These are phyloP conservation scores for Trichoderma afroharzianum DNA, from an alignment of 2,329 filamentous ascomycete species.

Conservation along the genomic window DNA sequence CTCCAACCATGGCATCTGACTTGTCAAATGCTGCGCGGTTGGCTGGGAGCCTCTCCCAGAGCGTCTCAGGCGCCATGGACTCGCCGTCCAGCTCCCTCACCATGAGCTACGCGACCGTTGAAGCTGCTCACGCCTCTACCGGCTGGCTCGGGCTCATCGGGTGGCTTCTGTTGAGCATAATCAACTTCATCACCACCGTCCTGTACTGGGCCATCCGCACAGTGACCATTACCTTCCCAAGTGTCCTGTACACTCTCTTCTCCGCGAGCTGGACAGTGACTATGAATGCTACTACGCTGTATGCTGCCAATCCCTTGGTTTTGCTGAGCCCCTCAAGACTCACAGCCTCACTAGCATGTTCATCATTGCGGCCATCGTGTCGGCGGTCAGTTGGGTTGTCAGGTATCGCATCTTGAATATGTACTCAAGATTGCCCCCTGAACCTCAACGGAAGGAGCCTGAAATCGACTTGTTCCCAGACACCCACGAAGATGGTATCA, in stretches of 20 bases:
- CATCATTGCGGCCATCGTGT: conserved; percentile 71
- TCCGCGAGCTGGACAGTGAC: conserved; percentile 94
- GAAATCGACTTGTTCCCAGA: conserved; percentile 95
- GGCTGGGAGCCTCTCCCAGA: conserved; percentile 33
- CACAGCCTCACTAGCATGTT: conserved; percentile 55
- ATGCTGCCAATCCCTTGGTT: conserved; percentile 33
- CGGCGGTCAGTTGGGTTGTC: conserved; percentile 89
- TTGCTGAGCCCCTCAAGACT: conserved; percentile 17
- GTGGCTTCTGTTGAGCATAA: conserved; percentile 49
- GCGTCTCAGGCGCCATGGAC: conserved; percentile 31
- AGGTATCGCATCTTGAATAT: conserved; percentile 95
- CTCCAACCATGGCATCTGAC: conserved; percentile 41
- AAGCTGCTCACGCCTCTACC: conserved; percentile 37
- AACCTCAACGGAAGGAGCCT: conserved; percentile 93
- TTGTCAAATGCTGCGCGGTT: conserved; percentile 36
- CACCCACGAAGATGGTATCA: conserved; percentile 81
- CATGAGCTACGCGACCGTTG: conserved; percentile 33
- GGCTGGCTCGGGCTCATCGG: conserved; percentile 59
- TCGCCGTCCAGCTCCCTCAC: conserved; percentile 32
- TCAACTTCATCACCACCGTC: conserved; percentile 55
- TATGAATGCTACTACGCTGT: conserved; percentile 97
- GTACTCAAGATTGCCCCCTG: conserved; percentile 89
- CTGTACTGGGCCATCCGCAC: conserved; percentile 81
- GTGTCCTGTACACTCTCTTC: conserved; percentile 83
- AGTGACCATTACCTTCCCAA: conserved; percentile 82